Percentiles rank a stretch among this genome's conserved stretches.
Conservation (phyloP, 2,329 filamentous ascomycete species). For the Claviceps fusiformis region DNA sequence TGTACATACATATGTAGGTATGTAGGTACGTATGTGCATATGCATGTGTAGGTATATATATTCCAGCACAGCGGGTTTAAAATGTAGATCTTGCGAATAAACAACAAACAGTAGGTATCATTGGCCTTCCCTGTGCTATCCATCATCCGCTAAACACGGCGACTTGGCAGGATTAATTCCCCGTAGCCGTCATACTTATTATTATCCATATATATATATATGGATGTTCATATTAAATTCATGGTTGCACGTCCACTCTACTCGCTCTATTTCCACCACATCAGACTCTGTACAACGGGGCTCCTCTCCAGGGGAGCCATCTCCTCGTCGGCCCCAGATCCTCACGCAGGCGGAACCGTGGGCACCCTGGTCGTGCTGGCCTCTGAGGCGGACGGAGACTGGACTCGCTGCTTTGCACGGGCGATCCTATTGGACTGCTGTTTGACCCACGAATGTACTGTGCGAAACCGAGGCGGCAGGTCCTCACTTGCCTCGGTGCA, state of each 20-base stretch:
- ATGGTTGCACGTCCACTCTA: not conserved
- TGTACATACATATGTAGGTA: too few relatives aligned
- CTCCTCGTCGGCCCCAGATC: conserved; percentile 35
- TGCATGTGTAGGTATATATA: too few relatives aligned
- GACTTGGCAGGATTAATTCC: too few relatives aligned
- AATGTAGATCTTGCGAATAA: too few relatives aligned
- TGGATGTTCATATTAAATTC: not conserved
- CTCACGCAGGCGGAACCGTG: conserved; percentile 28
- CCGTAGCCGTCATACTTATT: too few relatives aligned
- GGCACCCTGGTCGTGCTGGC: conserved; percentile 26
- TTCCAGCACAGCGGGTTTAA: too few relatives aligned
- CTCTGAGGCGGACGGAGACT: not conserved
- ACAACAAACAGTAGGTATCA: not conserved
- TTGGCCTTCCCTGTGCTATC: not conserved
- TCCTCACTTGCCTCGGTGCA: conserved; percentile 42
- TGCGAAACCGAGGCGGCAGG: conserved; percentile 40
- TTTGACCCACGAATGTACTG: conserved; percentile 49
- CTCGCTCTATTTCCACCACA: not conserved
- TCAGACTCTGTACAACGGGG: conserved; percentile 24
- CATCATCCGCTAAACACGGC: not conserved
- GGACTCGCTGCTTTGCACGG: conserved; percentile 27
- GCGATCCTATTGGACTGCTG: conserved; percentile 45
- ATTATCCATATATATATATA: too few relatives aligned
- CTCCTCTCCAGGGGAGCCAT: conserved; percentile 28
- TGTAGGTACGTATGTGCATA: too few relatives aligned